These are phyloP conservation scores for Phytophthora sansomeana DNA, from an alignment of 352 stramenopile species.

Conservation along the genomic window DNA sequence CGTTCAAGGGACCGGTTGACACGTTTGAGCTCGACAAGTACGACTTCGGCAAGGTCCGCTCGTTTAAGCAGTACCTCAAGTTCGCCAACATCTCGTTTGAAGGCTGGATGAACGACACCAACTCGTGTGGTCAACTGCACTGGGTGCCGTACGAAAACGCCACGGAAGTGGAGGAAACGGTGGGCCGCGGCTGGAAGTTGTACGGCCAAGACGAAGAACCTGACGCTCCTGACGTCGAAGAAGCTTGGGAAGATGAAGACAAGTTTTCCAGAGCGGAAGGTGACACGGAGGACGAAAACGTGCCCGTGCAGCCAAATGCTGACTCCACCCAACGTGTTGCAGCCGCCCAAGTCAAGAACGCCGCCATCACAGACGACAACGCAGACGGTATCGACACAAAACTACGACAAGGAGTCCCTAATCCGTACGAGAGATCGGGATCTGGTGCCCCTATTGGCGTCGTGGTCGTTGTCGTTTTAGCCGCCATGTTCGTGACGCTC, in stretches of 20 bases:
- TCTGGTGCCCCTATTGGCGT: constrained; percentile 47
- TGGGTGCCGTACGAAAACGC: constrained; percentile 68
- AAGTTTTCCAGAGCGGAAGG: not conserved
- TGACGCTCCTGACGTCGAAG: not conserved
- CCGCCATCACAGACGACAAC: not conserved
- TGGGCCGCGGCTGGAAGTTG: constrained; percentile 58
- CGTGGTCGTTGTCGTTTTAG: constrained; percentile 46
- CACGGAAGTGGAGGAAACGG: constrained; percentile 51
- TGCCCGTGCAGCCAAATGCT: constrained; percentile 1
- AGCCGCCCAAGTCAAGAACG: constrained; percentile 12
- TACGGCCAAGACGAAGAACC: constrained; percentile 22
- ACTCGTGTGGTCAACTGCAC: constrained; percentile 72
- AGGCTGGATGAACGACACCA: constrained; percentile 52
- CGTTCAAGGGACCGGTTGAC: constrained; percentile 62
- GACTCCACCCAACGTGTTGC: not conserved
- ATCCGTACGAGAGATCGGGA: constrained; percentile 15
- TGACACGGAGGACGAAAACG: constrained; percentile 3
- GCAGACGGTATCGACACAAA: constrained; percentile 15
- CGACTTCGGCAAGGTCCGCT: constrained; percentile 53
- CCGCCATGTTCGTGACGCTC: constrained; percentile 53
- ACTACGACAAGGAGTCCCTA: constrained; percentile 52
- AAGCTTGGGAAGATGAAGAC: constrained; percentile 18
- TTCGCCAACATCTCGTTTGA: constrained; percentile 61
- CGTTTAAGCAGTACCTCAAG: constrained; percentile 60
- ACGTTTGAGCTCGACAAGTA: constrained; percentile 62